These are phyloP conservation scores for Didymosphaeria variabile DNA, from an alignment of 2,329 filamentous ascomycete species.

Conservation along the genomic window DNA sequence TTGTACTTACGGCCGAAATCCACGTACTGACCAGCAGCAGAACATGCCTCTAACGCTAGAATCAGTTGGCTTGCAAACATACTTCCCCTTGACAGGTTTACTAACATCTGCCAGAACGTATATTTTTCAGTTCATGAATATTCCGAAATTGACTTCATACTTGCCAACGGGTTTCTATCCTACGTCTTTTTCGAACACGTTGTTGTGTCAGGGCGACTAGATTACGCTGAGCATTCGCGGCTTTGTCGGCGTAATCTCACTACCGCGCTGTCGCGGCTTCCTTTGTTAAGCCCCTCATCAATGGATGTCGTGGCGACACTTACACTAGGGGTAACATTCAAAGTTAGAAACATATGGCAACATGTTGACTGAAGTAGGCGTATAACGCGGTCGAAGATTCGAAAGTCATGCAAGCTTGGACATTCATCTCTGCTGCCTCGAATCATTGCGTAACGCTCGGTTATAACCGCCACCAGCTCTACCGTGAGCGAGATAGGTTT, in stretches of 20 bases:
- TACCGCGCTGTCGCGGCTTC: constrained; percentile 31
- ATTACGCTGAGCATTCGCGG: constrained; percentile 31
- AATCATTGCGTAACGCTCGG: constrained; percentile 45
- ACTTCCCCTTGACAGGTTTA: constrained; percentile 44
- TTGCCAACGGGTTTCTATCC: constrained; percentile 49
- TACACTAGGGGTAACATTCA: constrained; percentile 40
- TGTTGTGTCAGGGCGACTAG: constrained; percentile 29
- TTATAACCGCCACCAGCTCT: constrained; percentile 33
- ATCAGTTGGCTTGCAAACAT: constrained; percentile 46
- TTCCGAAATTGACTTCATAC: constrained; percentile 44
- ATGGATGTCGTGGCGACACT: constrained; percentile 47
- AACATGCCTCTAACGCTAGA: constrained; percentile 32
- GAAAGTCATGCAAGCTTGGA: constrained; percentile 45
- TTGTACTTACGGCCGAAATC: neutral
- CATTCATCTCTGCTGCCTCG: constrained; percentile 45
- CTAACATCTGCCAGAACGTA: constrained; percentile 48
- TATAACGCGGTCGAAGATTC: constrained; percentile 46
- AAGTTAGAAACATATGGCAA: constrained; percentile 1
- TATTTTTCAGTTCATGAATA: constrained; percentile 49
- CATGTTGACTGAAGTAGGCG: constrained; percentile 29
- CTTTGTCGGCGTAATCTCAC: constrained; percentile 41
- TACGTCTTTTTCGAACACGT: constrained; percentile 49
- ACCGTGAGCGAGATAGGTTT: constrained; percentile 5
- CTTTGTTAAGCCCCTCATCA: constrained; percentile 43
- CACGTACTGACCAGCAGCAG: constrained; percentile 21